phyloP scores from a whole-genome alignment of 306 rosid genomes.

The Trifolium fragiferum region DNA sequence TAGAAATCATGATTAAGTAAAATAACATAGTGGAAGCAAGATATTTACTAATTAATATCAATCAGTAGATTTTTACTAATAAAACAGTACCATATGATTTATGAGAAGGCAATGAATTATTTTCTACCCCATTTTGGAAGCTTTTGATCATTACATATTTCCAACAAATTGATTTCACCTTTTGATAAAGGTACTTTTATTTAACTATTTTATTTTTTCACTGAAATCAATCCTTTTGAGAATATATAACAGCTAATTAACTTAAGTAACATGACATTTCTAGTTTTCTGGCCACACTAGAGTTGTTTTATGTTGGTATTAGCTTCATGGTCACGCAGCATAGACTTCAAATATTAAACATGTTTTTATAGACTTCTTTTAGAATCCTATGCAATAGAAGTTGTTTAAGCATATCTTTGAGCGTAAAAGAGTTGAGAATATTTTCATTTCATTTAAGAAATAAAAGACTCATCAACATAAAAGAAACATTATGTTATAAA shows the following conservation, averaged over 20 bases:
- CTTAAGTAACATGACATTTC: not conserved
- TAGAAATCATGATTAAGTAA: conserved; percentile 37
- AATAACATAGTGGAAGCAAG: conserved; percentile 40
- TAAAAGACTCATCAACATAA: too few relatives aligned
- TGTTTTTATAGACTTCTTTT: conserved; percentile 32
- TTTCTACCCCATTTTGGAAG: conserved; percentile 48
- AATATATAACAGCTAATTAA: conserved; percentile 10
- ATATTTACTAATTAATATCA: conserved; percentile 27
- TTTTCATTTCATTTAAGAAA: too few relatives aligned
- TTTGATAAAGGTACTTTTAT: conserved; percentile 45
- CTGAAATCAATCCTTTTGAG: conserved; percentile 29
- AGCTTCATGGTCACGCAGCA: not conserved
- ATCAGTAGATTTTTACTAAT: conserved; percentile 35
- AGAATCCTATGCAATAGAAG: conserved; percentile 42
- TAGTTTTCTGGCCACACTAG: conserved; percentile 33
- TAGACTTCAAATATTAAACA: conserved; percentile 2
- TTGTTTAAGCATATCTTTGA: not conserved
- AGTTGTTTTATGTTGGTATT: conserved; percentile 21
- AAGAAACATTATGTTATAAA: too few relatives aligned
- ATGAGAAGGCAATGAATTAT: conserved; percentile 37
- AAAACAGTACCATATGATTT: conserved; percentile 42
- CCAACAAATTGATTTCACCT: conserved; percentile 49
- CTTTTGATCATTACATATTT: conserved; percentile 54
- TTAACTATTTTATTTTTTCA: conserved; percentile 18
- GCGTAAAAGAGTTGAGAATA: too few relatives aligned